Base-by-base conservation (phyloP, 1,284 basidiomycete species). In the Bondarzewia mesenterica region DNA sequence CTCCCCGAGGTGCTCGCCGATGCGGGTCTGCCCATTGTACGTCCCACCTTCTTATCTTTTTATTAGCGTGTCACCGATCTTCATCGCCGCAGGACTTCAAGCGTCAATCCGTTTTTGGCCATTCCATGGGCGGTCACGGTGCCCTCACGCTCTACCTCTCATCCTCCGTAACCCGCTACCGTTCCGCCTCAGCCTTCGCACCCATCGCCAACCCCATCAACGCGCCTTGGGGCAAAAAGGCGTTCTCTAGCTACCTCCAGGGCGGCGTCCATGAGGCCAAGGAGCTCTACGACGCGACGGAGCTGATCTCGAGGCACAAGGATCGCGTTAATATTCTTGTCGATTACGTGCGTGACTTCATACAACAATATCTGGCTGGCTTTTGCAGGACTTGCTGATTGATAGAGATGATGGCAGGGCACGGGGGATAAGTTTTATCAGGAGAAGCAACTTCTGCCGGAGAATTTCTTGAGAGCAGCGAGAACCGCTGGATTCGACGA, bases 121-220 rank as follows among this genome's bases (percentile, higher is more conserved):
- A 94, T 64, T 87, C 81, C 27, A 65, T 93, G 94, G 95, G 95
- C 51, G 94, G 95, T 2, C 93, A 97, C 63, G 96, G 95, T 16
- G 93, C 96, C 5, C 75, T 99, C 22, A 89, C 89, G 3, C 70
- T 97, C 44, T 98, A 98, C 68, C 83, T 99, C 47, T 76, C 82
- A 50, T 80, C 83, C 32, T 68, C 70, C 62, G 80, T 68, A 50
- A 83, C 69, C 63, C 80, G 78, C 53, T 99, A 89, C 70, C 82
- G 83, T 52, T 94, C 91, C 20, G 87, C 78, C n/a, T 95, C 92
- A 8, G 96, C 92, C 0, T 99, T 99, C 63, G 75, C 95, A 20
- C 94, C 95, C 1, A 89, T 97, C 53, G 72, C 82, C 58, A 96
- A 99, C 68, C 94, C 96, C 0, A 84, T 85, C 12, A 74, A 82